These are phyloP conservation scores for Kwoniella bestiolae DNA, from an alignment of 768 basidiomycete species.

Conservation along the genomic window DNA sequence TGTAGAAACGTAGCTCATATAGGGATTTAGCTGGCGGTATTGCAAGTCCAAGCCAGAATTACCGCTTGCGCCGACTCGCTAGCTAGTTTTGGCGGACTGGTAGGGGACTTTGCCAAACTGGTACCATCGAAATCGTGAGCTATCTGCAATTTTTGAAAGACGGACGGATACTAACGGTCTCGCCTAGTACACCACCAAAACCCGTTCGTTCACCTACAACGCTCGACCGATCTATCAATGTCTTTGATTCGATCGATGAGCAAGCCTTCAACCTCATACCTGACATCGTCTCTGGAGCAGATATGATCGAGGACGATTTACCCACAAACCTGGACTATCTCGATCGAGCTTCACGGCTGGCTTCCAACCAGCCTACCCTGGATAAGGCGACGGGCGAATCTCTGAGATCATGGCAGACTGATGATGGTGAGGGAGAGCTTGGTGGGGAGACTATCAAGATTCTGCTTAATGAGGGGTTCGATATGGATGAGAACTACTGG, in stretches of 20 bases:
- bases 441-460: constrained; percentile 87
- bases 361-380: constrained; percentile 63
- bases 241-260: constrained; percentile 67
- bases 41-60: constrained; percentile 31
- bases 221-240: constrained; percentile 42
- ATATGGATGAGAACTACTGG: constrained; percentile 70
- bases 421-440: constrained; percentile 63
- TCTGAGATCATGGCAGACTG: constrained; percentile 41
- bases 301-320: constrained; percentile 89
- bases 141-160: too few relatives aligned
- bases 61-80: constrained; percentile 58
- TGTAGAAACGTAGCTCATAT: not conserved
- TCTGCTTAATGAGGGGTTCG: constrained; percentile 68
- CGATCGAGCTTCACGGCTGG: constrained; percentile 71
- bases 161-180: too few relatives aligned
- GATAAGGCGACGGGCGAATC: constrained; percentile 58
- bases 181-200: not conserved
- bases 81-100: constrained; percentile 38
- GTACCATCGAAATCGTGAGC: constrained; percentile 30
- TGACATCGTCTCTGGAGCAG: constrained; percentile 76
- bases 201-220: constrained; percentile 17
- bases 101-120: constrained; percentile 46
- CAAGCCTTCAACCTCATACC: constrained; percentile 76
- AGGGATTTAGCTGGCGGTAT: constrained; percentile 33
- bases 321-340: constrained; percentile 88